Evolutionary conservation across 176 grass and related monocot genomes (phyloP), one percentile per base, ranked within the genome.

Genomic region (Alloteropsis semialata): DNA sequence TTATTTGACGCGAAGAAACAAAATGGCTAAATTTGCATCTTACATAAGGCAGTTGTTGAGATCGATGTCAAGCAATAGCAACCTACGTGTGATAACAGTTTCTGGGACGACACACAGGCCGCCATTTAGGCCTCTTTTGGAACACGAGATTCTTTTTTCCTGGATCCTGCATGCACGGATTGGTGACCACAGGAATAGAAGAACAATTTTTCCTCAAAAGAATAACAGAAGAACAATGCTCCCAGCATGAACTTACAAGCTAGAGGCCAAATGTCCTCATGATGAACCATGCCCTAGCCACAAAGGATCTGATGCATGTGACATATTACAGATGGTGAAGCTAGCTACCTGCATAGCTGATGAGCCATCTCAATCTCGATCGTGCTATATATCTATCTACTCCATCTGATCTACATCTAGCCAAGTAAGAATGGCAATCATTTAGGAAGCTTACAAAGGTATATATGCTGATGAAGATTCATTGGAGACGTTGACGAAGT

Each of bases 401-500:
- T 12, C 27, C 46, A 74, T 16, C 24, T 46, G 42, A 24, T 30
- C 12, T 30, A 50, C n/a, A n/a, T n/a, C n/a, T 49, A 42, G 14
- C 27, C 42, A 78, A 78, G 58, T 51, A 67, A 54, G 34, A 81
- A 76, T 45, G 19, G 36, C 64, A 64, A 78, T 72, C 72, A 89
- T 85, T 86, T 72, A 72, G 73, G 56, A 86, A 58, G 46, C 65
- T 90, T 45, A 78, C 56, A 66, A 82, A 78, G 65, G 65, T 49
- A 53, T 65, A 53, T 65, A 75, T 84, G 34, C 27, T 36, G 57
- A 79, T 73, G 27, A 53, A 55, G 30, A 65, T 79, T 87, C 59
- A 90, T 83, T 79, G 59, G 66, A 51, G 66, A 51, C 39, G 59
- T 87, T 86, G 88, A 90, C 59, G 58, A 86, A 73, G 66, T 16